These are phyloP conservation scores for Hypoxylon intermedium DNA, from an alignment of 495 filamentous ascomycete genomes.

Conservation along the genomic window DNA sequence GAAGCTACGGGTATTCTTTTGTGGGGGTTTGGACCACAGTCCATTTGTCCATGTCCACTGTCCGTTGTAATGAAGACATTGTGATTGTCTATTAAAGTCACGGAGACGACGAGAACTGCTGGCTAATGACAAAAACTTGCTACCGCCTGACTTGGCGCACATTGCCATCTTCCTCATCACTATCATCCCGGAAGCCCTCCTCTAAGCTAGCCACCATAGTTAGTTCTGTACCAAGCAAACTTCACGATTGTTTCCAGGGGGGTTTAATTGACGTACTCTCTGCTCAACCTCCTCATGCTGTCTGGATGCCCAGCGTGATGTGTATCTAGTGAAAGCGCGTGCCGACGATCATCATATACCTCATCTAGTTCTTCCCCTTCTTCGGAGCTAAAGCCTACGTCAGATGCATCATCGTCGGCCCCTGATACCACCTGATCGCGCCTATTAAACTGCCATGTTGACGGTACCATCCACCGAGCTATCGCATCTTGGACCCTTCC, in stretches of 20 bases:
- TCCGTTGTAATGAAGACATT: too few species aligned
- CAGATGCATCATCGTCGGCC: constrained; percentile 51
- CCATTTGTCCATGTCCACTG: too few species aligned
- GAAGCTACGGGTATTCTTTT: background rate
- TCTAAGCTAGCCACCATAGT: constrained; percentile 58
- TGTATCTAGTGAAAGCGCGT: constrained; percentile 66
- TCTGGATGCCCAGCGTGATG: constrained; percentile 58
- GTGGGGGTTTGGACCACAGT: too few species aligned
- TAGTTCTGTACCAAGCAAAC: constrained; percentile 20
- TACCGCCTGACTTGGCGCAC: constrained; percentile 24
- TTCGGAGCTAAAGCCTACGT: constrained; percentile 57
- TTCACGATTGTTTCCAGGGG: background rate
- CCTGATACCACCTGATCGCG: constrained; percentile 45
- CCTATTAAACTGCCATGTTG: constrained; percentile 57
- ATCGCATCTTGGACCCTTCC: constrained; percentile 64
- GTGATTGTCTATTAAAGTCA: too few species aligned
- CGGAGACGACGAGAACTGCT: background rate
- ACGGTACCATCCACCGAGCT: constrained; percentile 62
- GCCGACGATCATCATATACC: constrained; percentile 73
- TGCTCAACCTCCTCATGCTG: constrained; percentile 68
- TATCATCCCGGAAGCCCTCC: constrained; percentile 83
- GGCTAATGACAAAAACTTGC: background rate
- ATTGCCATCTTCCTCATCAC: constrained; percentile 63
- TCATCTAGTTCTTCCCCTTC: constrained; percentile 68
- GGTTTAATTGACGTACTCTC: constrained; percentile 70